Conservation (phyloP, 2,329 filamentous ascomycete species). For the Talaromyces sp. region DNA sequence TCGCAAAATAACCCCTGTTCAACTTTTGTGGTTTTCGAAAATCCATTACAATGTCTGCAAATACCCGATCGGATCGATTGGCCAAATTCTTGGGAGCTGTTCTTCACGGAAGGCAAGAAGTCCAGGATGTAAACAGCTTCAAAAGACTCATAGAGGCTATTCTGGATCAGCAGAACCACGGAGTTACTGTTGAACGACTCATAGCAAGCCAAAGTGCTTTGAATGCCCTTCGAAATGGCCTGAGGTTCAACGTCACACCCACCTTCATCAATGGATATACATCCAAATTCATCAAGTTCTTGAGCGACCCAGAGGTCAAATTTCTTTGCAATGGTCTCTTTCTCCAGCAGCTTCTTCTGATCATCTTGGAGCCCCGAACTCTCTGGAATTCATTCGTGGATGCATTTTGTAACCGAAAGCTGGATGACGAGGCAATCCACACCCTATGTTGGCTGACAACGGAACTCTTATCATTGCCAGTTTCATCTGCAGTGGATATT, state of each 20-base stretch:
- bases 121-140: not conserved
- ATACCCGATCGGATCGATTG: not conserved
- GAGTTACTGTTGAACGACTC: not conserved
- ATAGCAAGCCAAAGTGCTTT: not conserved
- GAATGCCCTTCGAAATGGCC: not conserved
- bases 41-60: constrained; percentile 14
- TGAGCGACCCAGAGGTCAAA: not conserved
- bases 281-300: not conserved
- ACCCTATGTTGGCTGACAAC: constrained; percentile 47
- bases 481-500: constrained; percentile 17
- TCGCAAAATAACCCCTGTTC: not conserved
- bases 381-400: constrained; percentile 2
- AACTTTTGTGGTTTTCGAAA: not conserved
- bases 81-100: not conserved
- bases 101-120: not conserved
- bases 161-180: not conserved
- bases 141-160: constrained; percentile 4
- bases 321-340: constrained; percentile 2
- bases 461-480: constrained; percentile 42
- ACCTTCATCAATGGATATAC: constrained; percentile 1
- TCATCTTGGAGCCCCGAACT: constrained; percentile 2
- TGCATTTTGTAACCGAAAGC: constrained; percentile 13
- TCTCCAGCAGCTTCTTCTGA: not conserved
- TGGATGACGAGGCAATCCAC: constrained; percentile 29
- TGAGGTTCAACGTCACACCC: not conserved